Evolutionary conservation across 148 eudicot genomes (phyloP).

Genomic region (Suaeda aralocaspica): DNA sequence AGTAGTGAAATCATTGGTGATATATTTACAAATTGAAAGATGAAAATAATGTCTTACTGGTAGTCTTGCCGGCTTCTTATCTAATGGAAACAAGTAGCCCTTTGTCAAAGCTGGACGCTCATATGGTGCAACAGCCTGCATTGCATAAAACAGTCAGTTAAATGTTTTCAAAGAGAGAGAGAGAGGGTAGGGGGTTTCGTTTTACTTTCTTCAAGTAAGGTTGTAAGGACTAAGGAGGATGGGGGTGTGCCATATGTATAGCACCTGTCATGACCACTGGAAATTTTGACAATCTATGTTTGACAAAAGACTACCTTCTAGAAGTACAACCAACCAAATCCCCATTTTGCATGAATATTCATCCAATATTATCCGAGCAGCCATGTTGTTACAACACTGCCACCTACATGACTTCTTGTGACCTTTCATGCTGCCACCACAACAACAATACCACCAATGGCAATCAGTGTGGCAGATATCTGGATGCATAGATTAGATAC

Average conservation of each 20-base stretch:
- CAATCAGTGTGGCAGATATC: neutral
- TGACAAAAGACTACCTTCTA: too few species aligned
- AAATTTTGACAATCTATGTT: neutral
- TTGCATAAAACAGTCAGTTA: neutral
- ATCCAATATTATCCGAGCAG: neutral
- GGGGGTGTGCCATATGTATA: neutral
- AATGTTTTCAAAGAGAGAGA: too few species aligned
- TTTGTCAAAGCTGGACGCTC: constrained; percentile 97
- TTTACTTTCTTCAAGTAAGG: too few species aligned
- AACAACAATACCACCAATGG: neutral
- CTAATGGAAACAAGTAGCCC: constrained; percentile 78
- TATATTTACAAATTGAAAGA: neutral
- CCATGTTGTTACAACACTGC: neutral
- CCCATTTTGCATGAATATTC: neutral
- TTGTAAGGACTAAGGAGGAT: too few species aligned
- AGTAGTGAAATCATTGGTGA: neutral
- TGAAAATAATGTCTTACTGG: constrained; percentile 51
- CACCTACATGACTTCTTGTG: neutral
- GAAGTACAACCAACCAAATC: neutral
- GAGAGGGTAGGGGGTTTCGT: too few species aligned
- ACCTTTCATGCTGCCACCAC: neutral
- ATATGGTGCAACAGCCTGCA: constrained; percentile 86
- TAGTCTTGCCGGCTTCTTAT: constrained; percentile 94
- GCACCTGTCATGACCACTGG: neutral
- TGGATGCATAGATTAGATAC: neutral